A percentile compares a stretch with the other conserved stretches of the same genome.
phyloP scores from a whole-genome alignment of 495 filamentous ascomycete species.

The Neurospora sp. region DNA sequence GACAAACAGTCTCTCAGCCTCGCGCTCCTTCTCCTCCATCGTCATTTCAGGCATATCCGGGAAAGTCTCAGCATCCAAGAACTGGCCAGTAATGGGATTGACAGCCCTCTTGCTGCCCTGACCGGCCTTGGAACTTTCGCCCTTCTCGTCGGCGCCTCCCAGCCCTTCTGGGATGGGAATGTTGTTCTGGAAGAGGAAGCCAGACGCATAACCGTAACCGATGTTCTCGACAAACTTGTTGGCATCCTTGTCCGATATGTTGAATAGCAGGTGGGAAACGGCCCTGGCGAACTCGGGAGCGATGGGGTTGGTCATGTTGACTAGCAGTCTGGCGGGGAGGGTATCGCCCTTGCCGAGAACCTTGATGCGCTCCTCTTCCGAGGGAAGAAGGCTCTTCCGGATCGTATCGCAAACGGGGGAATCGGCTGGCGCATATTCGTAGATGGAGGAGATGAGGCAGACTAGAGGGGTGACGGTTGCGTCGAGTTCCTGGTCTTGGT shows the following conservation, averaged over 20 bases:
- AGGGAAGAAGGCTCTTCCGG: constrained; percentile 60
- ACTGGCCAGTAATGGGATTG: constrained; percentile 89
- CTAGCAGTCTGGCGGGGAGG: constrained; percentile 66
- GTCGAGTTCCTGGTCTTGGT: constrained; percentile 59
- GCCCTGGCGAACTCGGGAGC: constrained; percentile 60
- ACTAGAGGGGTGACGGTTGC: constrained; percentile 57
- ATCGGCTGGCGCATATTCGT: constrained; percentile 56
- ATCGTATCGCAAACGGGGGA: constrained; percentile 46
- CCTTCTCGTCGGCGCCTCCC: background rate
- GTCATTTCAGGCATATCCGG: constrained; percentile 62
- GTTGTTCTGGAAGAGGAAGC: constrained; percentile 74
- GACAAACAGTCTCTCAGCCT: constrained; percentile 88
- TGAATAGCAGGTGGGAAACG: constrained; percentile 76
- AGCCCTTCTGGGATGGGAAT: constrained; percentile 54
- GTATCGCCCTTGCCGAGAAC: constrained; percentile 69
- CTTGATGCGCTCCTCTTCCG: constrained; percentile 62
- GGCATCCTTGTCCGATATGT: constrained; percentile 68
- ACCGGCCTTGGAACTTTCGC: background rate
- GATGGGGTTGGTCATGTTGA: constrained; percentile 63
- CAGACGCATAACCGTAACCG: constrained; percentile 86
- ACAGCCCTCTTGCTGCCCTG: constrained; percentile 29
- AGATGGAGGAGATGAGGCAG: constrained; percentile 58
- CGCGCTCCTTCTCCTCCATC: constrained; percentile 80
- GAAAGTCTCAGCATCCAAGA: constrained; percentile 56
- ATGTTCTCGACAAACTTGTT: constrained; percentile 67